A percentile compares a stretch with the other conserved stretches of the same genome.
These are phyloP conservation scores for Sugiyamaella mastotermitis DNA, from an alignment of 805 yeast species.

Conservation along the genomic window DNA sequence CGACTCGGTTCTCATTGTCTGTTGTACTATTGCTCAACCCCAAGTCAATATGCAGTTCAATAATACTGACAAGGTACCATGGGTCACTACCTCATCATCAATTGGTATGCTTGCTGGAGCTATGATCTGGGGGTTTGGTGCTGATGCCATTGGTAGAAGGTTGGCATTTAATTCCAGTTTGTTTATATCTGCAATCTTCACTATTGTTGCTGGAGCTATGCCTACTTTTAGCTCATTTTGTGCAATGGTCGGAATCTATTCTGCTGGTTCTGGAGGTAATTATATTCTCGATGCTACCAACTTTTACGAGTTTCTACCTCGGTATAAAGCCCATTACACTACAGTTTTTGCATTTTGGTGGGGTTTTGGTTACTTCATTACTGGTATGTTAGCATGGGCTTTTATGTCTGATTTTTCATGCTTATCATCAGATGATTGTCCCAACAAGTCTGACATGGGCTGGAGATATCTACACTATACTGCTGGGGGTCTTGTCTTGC, in stretches of 20 bases:
- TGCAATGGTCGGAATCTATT: constrained; percentile 31
- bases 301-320: constrained; percentile 47
- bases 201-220: constrained; percentile 47
- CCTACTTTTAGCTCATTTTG: constrained; percentile 43
- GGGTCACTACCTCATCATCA: constrained; percentile 40
- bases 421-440: constrained; percentile 37
- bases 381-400: constrained; percentile 49
- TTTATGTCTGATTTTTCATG: constrained; percentile 47
- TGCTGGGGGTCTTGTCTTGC: constrained; percentile 45
- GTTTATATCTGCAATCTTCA: constrained; percentile 41
- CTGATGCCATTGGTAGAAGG: constrained; percentile 49
- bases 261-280: constrained; percentile 50
- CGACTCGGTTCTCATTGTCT: constrained; percentile 44
- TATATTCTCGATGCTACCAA: constrained; percentile 48
- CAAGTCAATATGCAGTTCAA: constrained; percentile 42
- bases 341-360: constrained; percentile 53
- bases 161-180: constrained; percentile 45
- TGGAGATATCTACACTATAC: constrained; percentile 55
- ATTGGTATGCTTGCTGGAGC: constrained; percentile 49
- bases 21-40: constrained; percentile 41
- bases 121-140: constrained; percentile 47
- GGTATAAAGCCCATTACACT: constrained; percentile 42
- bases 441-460: constrained; percentile 44
- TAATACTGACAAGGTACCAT: constrained; percentile 35
- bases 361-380: constrained; percentile 56